Conservation (phyloP, 1,284 basidiomycete species). For the Cutaneotrichosporon cyanovorans region DNA sequence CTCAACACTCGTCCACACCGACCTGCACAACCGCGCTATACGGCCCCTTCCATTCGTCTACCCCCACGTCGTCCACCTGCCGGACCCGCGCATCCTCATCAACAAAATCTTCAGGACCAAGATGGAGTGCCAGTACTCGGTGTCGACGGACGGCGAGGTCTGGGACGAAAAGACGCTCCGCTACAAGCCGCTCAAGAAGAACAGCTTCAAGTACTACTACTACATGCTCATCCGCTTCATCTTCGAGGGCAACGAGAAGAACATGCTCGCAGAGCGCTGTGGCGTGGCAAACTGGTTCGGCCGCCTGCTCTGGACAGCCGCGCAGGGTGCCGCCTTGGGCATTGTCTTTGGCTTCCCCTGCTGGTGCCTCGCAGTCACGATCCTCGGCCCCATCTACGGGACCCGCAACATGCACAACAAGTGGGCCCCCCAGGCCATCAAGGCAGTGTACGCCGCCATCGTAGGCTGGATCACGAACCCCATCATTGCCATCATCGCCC, state of each 20-base stretch:
- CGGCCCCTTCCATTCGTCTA: slow-evolving; percentile 43
- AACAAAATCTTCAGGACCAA: slow-evolving; percentile 5
- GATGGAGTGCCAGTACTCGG: not conserved
- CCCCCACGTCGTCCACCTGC: slow-evolving; percentile 44
- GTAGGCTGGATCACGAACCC: slow-evolving; percentile 46
- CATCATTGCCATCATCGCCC: slow-evolving; percentile 41
- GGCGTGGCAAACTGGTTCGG: slow-evolving; percentile 26
- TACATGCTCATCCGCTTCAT: slow-evolving; percentile 44
- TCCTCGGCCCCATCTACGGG: slow-evolving; percentile 43
- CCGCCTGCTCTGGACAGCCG: slow-evolving; percentile 35
- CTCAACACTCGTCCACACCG: slow-evolving; percentile 45
- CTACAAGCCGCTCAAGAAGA: not conserved
- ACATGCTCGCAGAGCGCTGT: slow-evolving; percentile 32
- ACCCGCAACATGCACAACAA: slow-evolving; percentile 35
- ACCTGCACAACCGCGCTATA: slow-evolving; percentile 40
- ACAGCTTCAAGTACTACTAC: slow-evolving; percentile 24
- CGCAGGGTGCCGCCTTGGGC: slow-evolving; percentile 41
- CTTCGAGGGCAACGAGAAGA: slow-evolving; percentile 46
- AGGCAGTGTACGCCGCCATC: slow-evolving; percentile 41
- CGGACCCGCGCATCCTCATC: slow-evolving; percentile 33
- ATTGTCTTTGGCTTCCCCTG: slow-evolving; percentile 43
- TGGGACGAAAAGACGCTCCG: not conserved
- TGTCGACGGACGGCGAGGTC: slow-evolving; percentile 1
- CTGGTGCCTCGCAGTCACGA: slow-evolving; percentile 42
- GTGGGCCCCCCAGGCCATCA: slow-evolving; percentile 46